Evolutionary conservation across 495 filamentous ascomycete genomes (phyloP), one percentile per base, ranked within the genome.

Genomic region (Penicillium angulare): DNA sequence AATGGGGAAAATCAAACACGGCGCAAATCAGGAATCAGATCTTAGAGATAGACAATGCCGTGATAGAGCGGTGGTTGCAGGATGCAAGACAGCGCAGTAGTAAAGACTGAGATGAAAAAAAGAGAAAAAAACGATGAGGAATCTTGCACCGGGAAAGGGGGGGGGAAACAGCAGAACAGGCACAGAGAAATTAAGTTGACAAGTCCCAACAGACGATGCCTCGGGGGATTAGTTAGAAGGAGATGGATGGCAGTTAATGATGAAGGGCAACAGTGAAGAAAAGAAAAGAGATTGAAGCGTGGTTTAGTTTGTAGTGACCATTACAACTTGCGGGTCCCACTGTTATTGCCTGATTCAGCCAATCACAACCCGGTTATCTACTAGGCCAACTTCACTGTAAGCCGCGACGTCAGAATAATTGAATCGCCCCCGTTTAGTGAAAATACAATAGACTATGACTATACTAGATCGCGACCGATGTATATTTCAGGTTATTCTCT

Each of bases 271-370:
- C 22, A 39, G 18, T 45, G 50, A 50, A 40, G 26, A 41, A 22
- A 43, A 47, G 45, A 47, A 35, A 44, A 50, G 43, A 50, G 41
- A 47, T 53, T 45, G 55, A 53, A 32, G 41, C 35, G 49, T 42
- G 41, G 50, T 53, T 63, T 59, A 66, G 59, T 70, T 64, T 68
- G 61, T 60, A 63, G 49, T 51, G 56, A 55, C 43, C 49, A 54
- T 55, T 56, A 44, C 53, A 51, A 43, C 56, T 53, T 31, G 45
- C 54, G 33, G 50, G 47, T 36, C 50, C 49, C 54, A 52, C 49
- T 43, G 42, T 12, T 3, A 27, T 7, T 9, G 13, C 13, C 1
- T 12, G 2, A 31, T 9, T 12, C 9, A 16, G 26, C 61, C 61
- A 64, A 64, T 64, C 58, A 64, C 21, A 7, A 5, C 5, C 16